Evolutionary conservation across 2,329 filamentous ascomycete species (phyloP), one percentile per base, ranked within the genome.

Genomic region (Metarhizium robertsii): DNA sequence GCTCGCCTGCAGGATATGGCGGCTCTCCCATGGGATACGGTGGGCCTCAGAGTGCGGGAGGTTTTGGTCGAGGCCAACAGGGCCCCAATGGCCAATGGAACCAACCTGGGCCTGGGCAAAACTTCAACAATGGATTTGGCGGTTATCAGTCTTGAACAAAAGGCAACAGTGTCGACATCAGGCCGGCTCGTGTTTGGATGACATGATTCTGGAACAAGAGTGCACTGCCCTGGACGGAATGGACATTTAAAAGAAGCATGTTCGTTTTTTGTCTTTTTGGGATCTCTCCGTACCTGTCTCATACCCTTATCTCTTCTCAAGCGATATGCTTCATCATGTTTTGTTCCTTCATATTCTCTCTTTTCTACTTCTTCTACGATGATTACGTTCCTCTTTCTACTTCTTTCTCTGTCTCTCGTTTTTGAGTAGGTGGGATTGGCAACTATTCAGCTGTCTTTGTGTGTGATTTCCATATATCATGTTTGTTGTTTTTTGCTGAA

Each of bases 41-140:
- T 66, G 85, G 78, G 60, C 86, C 81, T 63, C 80, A 86, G 62
- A 94, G 87, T 67, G 87, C 88, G 63, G 90, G 88, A 64, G 90
- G 90, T 59, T 96, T 91, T 67, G 90, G 89, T 60, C 89, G 90
- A 68, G 90, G 88, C 61, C 81, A 84, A 63, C 78, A 80, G 65
- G 75, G 76, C 43, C 78, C 80, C 45, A 80, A 79, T 60, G 66
- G 75, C 59, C 79, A 81, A 65, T 82, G 80, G 80, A 69, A 72
- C 55, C 76, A 80, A 66, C 71, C 75, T 52, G 72, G 73, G 53
- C 74, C 74, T 30, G 75, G 75, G 55, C 80, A 83, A 67, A 81
- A 78, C 68, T 84, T 80, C 69, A 72, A 69, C 63, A 83, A 81
- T 63, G 82, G 81, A 57, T 86, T 84, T 67, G 77, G 78, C 61